Base-by-base conservation (phyloP, 192 early-diverging fungal species). In the Jimgerdemannia flammicorona region DNA sequence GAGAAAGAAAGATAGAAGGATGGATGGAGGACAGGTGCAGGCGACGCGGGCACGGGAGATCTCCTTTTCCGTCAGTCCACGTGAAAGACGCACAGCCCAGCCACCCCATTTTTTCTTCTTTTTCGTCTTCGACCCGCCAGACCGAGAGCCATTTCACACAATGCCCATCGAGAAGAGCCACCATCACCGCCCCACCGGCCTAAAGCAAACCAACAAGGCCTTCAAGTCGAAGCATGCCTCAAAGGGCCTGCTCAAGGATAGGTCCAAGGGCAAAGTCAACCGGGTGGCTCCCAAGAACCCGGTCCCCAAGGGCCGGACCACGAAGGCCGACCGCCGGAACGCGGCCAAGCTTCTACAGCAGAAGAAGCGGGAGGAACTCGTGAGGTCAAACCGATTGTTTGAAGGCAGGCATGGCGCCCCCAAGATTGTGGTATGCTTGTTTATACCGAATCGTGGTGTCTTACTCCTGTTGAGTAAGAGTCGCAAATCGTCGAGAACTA, bases 161-260 rank as follows among this genome's bases (percentile, higher is more conserved):
- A 59, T 59, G 49, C 49, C 49, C 14, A 59, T 2, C 8, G 49
- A 59, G 14, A 59, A 59, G 49, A 6, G 14, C 8, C 49, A 59
- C 49, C 88, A 88, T 71, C 90, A 92, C 79, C 90, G 95, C 78
- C 83, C 94, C 49, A 87, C 95, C 72, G 86, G 90, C 41, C 86
- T 95, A 70, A 97, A 96, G 86, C 94, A 97, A 84, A 87, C 86
- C 75, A 97, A 99, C 91, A 99, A 98, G 83, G 90, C 92, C 71
- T 99, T 99, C 91, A 99, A 99, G 85, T 95, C 94, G 9, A 91
- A 93, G 77, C 93, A 95, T 88, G 87, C 93, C 29, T 87, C 94
- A 1, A 99, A 98, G 75, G 91, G 93, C 49, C 78, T 83, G 11
- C 74, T 94, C 63, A 92, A 93, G 76, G 93, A 93, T 72, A 90